Evolutionary conservation across 1,284 basidiomycete species (phyloP).

Genomic region (Ceratobasidium sp.): DNA sequence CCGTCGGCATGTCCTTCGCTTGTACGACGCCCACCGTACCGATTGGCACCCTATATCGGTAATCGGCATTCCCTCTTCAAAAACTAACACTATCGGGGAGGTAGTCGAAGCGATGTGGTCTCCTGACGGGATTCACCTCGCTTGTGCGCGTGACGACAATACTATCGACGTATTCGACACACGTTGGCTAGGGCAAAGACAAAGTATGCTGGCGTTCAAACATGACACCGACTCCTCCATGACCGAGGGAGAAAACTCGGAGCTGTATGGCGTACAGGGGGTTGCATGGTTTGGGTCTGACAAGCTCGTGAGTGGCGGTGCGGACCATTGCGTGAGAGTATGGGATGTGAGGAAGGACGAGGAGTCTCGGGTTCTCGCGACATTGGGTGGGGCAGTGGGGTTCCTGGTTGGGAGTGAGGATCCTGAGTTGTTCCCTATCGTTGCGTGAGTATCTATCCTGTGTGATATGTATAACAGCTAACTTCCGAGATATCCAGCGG

Average conservation of each 20-base stretch:
- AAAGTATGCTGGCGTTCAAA: conserved; percentile 31
- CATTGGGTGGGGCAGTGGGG: conserved; percentile 12
- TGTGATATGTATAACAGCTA: neutral
- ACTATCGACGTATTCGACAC: conserved; percentile 35
- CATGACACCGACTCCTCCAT: conserved; percentile 15
- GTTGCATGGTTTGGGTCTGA: conserved; percentile 35
- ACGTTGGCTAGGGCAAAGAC: conserved; percentile 34
- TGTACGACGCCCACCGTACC: conserved; percentile 27
- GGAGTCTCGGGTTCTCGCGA: conserved; percentile 56
- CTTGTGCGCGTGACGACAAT: conserved; percentile 29
- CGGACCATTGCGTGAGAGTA: conserved; percentile 56
- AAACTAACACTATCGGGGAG: conserved; percentile 10
- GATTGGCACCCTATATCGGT: conserved; percentile 2
- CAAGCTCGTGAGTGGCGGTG: conserved; percentile 27
- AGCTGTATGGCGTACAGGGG: conserved; percentile 31
- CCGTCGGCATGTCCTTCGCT: conserved; percentile 22
- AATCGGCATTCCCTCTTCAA: conserved; percentile 32
- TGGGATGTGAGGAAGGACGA: conserved; percentile 59
- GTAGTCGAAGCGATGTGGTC: conserved; percentile 31
- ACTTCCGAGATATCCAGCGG: neutral
- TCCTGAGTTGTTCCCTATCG: conserved; percentile 32
- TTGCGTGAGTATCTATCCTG: conserved; percentile 15
- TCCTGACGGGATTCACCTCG: conserved; percentile 34
- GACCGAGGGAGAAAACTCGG: neutral
- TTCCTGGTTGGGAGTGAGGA: conserved; percentile 30